Percentiles rank a stretch among this genome's conserved stretches.
phyloP scores from a whole-genome alignment of 1,284 basidiomycete genomes.

The Stygiomarasmius scandens region DNA sequence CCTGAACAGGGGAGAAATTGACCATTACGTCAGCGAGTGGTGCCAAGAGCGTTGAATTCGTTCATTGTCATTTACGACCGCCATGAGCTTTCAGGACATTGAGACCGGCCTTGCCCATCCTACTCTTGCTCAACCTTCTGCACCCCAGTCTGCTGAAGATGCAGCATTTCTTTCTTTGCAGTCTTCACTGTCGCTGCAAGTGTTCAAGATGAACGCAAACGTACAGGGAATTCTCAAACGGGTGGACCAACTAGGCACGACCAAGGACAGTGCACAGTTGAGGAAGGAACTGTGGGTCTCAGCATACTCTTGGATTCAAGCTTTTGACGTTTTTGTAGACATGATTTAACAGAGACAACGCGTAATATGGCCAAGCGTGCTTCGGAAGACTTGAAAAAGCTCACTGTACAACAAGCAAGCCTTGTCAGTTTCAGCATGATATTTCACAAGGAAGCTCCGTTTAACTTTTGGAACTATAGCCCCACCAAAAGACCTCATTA shows the following conservation, averaged over 20 bases:
- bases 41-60: not conserved
- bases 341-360: conserved; percentile 93
- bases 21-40: no score
- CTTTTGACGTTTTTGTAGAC: conserved; percentile 39
- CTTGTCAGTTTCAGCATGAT: conserved; percentile 48
- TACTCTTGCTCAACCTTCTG: conserved; percentile 41
- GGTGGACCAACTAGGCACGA: conserved; percentile 88
- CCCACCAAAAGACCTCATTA: conserved; percentile 75
- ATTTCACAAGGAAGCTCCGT: not conserved
- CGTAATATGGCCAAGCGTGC: conserved; percentile 93
- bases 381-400: conserved; percentile 88
- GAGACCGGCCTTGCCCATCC: conserved; percentile 60
- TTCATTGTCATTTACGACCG: not conserved
- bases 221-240: conserved; percentile 93
- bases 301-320: not conserved
- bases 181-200: conserved; percentile 87
- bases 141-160: conserved; percentile 66
- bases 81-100: conserved; percentile 81
- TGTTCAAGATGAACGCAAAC: conserved; percentile 99
- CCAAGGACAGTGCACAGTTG: conserved; percentile 73
- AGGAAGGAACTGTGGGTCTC: conserved; percentile 76
- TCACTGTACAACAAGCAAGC: conserved; percentile 68
- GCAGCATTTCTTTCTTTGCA: conserved; percentile 79
- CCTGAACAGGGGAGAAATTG: no score
- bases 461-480: conserved; percentile 42